These are phyloP conservation scores for Coleophoma eucalyptorum DNA, from an alignment of 2,329 filamentous ascomycete species.

Conservation along the genomic window DNA sequence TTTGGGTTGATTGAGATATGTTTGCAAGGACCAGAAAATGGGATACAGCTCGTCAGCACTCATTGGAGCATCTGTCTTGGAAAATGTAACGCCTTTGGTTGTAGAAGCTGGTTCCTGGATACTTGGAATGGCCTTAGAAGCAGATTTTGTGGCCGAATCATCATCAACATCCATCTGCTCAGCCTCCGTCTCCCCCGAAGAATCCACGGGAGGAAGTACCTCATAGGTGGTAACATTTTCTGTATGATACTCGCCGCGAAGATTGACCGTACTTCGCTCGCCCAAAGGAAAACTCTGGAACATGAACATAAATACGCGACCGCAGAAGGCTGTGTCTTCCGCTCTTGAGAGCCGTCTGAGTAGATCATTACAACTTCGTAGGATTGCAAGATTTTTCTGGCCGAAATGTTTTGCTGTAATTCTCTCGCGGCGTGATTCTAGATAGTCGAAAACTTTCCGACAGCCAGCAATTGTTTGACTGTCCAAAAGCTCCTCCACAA, in stretches of 20 bases:
- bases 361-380: conserved; percentile 94
- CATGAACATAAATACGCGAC: conserved; percentile 95
- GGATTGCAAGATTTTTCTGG: conserved; percentile 81
- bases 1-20: conserved; percentile 87
- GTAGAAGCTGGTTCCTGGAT: conserved; percentile 25
- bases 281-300: conserved; percentile 97
- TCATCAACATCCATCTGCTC: conserved; percentile 67
- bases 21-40: conserved; percentile 89
- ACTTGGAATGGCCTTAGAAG: conserved; percentile 24
- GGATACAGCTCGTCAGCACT: conserved; percentile 78
- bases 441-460: conserved; percentile 86
- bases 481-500: conserved; percentile 92
- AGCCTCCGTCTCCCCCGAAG: conserved; percentile 26
- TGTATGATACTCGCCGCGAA: conserved; percentile 91
- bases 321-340: conserved; percentile 96
- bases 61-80: conserved; percentile 43
- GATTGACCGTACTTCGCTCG: conserved; percentile 95
- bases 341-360: conserved; percentile 90
- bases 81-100: conserved; percentile 39
- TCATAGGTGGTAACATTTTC: conserved; percentile 92
- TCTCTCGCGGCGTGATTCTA: conserved; percentile 87
- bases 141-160: conserved; percentile 30
- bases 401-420: conserved; percentile 79
- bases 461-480: conserved; percentile 94
- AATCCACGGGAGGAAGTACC: conserved; percentile 36